Percentiles rank a stretch among this genome's conserved stretches.
phyloP scores from a whole-genome alignment of 1,284 basidiomycete species.

The Melampsora occidentalis region DNA sequence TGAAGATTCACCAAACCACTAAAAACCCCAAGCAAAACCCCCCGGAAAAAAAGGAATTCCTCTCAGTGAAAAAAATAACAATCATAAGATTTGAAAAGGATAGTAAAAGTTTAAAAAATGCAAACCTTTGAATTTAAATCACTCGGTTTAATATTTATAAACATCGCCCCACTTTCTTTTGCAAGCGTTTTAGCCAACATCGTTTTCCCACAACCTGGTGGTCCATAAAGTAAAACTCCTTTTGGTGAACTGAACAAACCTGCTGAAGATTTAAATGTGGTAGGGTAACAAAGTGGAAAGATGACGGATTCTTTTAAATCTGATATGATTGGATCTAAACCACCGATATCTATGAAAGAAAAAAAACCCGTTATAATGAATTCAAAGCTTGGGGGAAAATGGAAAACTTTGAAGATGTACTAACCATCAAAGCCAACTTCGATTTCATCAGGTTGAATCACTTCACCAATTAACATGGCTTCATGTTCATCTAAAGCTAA shows the following conservation, averaged over 20 bases:
- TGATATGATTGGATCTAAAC: slow-evolving; percentile 85
- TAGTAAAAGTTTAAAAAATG: neutral
- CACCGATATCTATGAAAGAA: slow-evolving; percentile 64
- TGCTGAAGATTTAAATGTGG: slow-evolving; percentile 71
- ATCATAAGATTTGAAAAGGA: neutral
- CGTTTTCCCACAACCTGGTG: slow-evolving; percentile 67
- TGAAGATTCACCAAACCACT: slow-evolving; percentile 98
- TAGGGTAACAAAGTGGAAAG: slow-evolving; percentile 90
- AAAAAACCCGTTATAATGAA: neutral
- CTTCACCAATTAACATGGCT: slow-evolving; percentile 34
- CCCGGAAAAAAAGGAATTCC: too few relatives aligned
- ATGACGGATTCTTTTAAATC: slow-evolving; percentile 93
- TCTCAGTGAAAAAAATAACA: too few relatives aligned
- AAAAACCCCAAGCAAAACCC: slow-evolving; percentile 57
- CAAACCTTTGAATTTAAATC: slow-evolving; percentile 57
- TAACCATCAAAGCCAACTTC: slow-evolving; percentile 39
- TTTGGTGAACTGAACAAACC: slow-evolving; percentile 62
- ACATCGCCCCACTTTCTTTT: slow-evolving; percentile 91
- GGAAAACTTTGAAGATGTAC: neutral
- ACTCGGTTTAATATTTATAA: slow-evolving; percentile 61
- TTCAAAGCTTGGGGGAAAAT: too few relatives aligned
- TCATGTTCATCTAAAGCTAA: slow-evolving; percentile 41
- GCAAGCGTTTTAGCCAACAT: slow-evolving; percentile 66
- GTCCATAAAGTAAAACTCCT: slow-evolving; percentile 58
- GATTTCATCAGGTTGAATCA: slow-evolving; percentile 41